A percentile compares a stretch with the other conserved stretches of the same genome.
These are phyloP conservation scores for Gnomoniopsis sp. DNA, from an alignment of 2,329 filamentous ascomycete genomes.

Conservation along the genomic window DNA sequence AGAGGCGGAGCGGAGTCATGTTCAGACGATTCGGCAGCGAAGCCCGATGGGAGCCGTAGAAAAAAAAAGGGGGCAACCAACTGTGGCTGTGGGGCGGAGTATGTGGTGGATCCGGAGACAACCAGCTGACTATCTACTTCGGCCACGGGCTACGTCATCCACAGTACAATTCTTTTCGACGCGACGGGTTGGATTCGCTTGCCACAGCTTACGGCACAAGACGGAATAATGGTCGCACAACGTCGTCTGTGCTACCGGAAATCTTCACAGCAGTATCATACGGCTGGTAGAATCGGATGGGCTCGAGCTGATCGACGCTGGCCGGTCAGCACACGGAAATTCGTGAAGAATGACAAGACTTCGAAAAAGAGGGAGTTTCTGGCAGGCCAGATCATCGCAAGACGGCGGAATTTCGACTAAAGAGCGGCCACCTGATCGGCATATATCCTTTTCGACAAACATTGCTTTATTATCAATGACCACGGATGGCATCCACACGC, in stretches of 20 bases:
- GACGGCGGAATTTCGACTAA: neutral
- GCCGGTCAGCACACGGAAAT: slow-evolving; percentile 13
- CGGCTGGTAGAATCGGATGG: slow-evolving; percentile 9
- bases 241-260: slow-evolving; percentile 20
- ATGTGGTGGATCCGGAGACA: slow-evolving; percentile 1
- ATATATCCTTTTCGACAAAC: neutral
- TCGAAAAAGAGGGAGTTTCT: neutral
- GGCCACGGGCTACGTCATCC: slow-evolving; percentile 8
- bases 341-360: neutral
- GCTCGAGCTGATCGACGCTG: slow-evolving; percentile 1
- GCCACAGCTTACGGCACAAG: neutral
- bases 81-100: slow-evolving; percentile 11
- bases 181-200: slow-evolving; percentile 4
- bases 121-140: slow-evolving; percentile 2
- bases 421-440: neutral
- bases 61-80: slow-evolving; percentile 1
- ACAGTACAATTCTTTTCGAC: neutral
- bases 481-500: neutral
- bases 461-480: neutral
- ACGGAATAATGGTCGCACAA: slow-evolving; percentile 17
- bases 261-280: slow-evolving; percentile 9
- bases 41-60: neutral
- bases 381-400: neutral
- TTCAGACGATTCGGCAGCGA: neutral
- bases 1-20: neutral